phyloP scores from a whole-genome alignment of 768 basidiomycete species.

The Lentinula boryana region DNA sequence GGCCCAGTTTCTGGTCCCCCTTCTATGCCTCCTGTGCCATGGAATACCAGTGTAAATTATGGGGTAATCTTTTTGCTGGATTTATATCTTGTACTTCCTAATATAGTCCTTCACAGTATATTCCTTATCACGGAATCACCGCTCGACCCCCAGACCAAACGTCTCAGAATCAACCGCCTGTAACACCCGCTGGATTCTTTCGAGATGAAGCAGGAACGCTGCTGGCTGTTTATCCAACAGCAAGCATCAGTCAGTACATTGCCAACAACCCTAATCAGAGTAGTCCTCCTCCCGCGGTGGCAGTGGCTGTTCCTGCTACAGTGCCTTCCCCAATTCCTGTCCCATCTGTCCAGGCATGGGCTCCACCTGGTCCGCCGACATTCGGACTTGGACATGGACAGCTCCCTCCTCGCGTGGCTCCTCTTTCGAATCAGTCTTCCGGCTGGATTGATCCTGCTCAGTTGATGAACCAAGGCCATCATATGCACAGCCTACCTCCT shows the following conservation, averaged over 20 bases:
- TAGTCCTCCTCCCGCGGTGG: not conserved
- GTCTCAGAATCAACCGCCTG: constrained; percentile 40
- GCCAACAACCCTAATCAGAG: constrained; percentile 22
- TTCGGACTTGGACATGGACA: not conserved
- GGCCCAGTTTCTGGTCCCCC: constrained; percentile 20
- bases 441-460: not conserved
- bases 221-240: constrained; percentile 64
- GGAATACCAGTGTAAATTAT: constrained; percentile 35
- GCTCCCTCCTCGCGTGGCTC: not conserved
- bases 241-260: constrained; percentile 69
- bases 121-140: constrained; percentile 40
- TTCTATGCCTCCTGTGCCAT: constrained; percentile 22
- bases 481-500: not conserved
- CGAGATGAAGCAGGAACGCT: constrained; percentile 71
- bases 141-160: constrained; percentile 25
- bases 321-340: not conserved
- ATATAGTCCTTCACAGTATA: constrained; percentile 31
- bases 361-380: not conserved
- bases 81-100: not conserved
- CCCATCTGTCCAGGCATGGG: not conserved
- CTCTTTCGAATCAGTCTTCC: not conserved
- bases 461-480: not conserved
- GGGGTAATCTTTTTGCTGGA: constrained; percentile 28
- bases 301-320: not conserved
- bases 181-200: constrained; percentile 62